Base-by-base conservation (phyloP, 768 basidiomycete species). In the Ramaria rubella region DNA sequence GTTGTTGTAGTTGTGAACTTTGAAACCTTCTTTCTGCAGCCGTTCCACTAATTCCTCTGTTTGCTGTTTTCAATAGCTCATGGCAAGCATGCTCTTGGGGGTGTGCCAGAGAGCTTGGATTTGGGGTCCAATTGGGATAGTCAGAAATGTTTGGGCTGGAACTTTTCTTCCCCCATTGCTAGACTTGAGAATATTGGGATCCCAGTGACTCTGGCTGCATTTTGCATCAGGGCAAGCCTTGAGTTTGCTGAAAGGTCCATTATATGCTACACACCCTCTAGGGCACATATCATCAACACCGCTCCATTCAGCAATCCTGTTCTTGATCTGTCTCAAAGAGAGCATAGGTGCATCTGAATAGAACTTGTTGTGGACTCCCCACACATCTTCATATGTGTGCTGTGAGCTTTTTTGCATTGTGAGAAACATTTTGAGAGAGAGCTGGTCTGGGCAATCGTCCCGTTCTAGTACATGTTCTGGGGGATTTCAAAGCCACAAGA, bases 231-330 rank as follows among this genome's bases (percentile, higher is more conserved):
- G 61, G 52, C 77, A 80, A 0, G n/a, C 4, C 0, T 72, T 63
- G 0, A 69, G 55, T 0, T 67, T 29, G 1, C 50, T 46, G n/a
- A 67, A 75, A 0, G 72, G 73, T 0, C 77, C 74, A 0, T 71
- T 74, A 52, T 66, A 80, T 0, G 70, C 72, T 15, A 68, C 31
- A 57, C 78, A 80, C 0, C 69, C 67, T 6, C 76, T 69, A 0
- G 65, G 58, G 40, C 77, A 80, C 75, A 79, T 79, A 53, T 78
- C 68, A 5, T 69, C 50, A 0, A 48, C 11, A 0, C 78, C 73
- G 26, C 60, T 75, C 21, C 71, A 54, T 1, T 67, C 57, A 1
- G 60, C 55, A 5, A 75, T 58, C 1, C 59, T 53, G 11, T 61
- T 62, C 42, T 70, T 69, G 29, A 70, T 64, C n/a, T 40, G 42